Evolutionary conservation across 371 early-diverging fungal species (phyloP).

Genomic region (Mortierella sp.): DNA sequence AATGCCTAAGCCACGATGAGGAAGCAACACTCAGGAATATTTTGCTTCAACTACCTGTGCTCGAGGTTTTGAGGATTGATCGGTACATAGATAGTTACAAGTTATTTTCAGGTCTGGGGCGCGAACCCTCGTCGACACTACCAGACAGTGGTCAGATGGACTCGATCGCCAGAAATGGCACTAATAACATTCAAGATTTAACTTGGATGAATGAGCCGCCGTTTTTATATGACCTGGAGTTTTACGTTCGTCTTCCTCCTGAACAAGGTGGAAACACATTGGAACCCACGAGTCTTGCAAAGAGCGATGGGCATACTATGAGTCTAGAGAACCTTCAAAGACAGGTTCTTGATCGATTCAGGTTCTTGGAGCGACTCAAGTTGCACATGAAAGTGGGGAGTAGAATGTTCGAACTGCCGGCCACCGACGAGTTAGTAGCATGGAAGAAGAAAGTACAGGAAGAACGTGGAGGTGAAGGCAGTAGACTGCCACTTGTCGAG

Average conservation of each 20-base stretch:
- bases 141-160: background rate
- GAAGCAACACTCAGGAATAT: constrained; percentile 5
- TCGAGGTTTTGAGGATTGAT: constrained; percentile 21
- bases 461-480: constrained; percentile 6
- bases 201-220: background rate
- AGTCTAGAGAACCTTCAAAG: constrained; percentile 3
- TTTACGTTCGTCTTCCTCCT: background rate
- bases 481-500: background rate
- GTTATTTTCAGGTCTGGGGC: constrained; percentile 9
- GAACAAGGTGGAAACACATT: background rate
- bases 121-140: background rate
- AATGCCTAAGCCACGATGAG: background rate
- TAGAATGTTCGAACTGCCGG: background rate
- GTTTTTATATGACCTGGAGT: background rate
- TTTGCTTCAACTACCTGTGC: constrained; percentile 14
- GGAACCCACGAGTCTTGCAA: background rate
- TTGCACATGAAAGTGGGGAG: background rate
- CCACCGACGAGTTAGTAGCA: background rate
- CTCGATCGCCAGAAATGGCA: too few relatives aligned
- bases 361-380: constrained; percentile 19
- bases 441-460: constrained; percentile 4
- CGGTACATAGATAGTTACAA: constrained; percentile 14
- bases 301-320: background rate
- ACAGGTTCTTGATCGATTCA: constrained; percentile 21
- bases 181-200: too few relatives aligned